Evolutionary conservation across 202 grass and related monocot genomes (phyloP).

Genomic region (Thinopyrum obtusiflorum): DNA sequence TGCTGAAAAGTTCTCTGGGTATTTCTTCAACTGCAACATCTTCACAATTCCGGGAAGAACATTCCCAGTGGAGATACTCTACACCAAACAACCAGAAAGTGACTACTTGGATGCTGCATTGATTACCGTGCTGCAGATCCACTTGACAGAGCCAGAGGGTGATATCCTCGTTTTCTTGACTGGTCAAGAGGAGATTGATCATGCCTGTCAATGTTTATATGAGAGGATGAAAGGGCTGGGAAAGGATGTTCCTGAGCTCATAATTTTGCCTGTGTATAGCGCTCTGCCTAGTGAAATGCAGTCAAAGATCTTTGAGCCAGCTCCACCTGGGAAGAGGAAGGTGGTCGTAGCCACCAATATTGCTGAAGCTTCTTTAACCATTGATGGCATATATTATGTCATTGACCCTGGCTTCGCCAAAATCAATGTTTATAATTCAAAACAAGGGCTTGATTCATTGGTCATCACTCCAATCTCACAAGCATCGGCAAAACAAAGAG

Average conservation of each 20-base stretch:
- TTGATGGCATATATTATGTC: constrained; percentile 96
- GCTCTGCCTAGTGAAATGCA: constrained; percentile 99
- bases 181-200: constrained; percentile 94
- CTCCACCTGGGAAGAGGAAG: constrained; percentile 93
- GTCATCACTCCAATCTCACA: constrained; percentile 97
- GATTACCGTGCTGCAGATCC: constrained; percentile 91
- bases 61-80: constrained; percentile 85
- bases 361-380: constrained; percentile 91
- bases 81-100: constrained; percentile 78
- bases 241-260: constrained; percentile 89
- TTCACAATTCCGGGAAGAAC: constrained; percentile 98
- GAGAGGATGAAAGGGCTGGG: constrained; percentile 95
- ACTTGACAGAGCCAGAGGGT: constrained; percentile 91
- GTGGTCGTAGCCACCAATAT: constrained; percentile 96
- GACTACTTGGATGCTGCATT: constrained; percentile 92
- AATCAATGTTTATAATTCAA: constrained; percentile 92
- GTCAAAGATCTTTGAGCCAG: constrained; percentile 91
- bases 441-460: constrained; percentile 85
- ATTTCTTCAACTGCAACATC: constrained; percentile 93
- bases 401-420: constrained; percentile 96
- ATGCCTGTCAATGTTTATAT: constrained; percentile 89
- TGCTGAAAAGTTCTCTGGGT: constrained; percentile 97
- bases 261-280: constrained; percentile 94
- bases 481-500: constrained; percentile 91
- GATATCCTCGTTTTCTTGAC: constrained; percentile 87